Percentiles rank a stretch among this genome's conserved stretches.
Conservation (phyloP, 2,329 filamentous ascomycete genomes). For the Aspergillus floridensis region DNA sequence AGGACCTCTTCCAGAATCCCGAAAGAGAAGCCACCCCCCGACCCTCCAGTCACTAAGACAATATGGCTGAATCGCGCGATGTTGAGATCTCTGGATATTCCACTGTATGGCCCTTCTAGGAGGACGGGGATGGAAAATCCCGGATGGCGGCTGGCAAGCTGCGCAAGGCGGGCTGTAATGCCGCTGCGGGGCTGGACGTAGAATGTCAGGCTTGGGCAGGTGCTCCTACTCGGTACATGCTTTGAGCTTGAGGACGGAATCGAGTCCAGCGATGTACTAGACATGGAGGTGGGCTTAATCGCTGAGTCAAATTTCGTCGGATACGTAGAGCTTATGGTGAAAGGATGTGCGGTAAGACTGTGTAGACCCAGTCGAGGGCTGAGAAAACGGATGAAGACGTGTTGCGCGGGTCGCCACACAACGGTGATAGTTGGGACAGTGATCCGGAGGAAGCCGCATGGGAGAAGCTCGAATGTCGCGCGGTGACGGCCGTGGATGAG, state of each 20-base stretch:
- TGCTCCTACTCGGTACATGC: background rate
- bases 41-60: constrained; percentile 55
- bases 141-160: constrained; percentile 38
- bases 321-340: constrained; percentile 55
- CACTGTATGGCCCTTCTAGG: constrained; percentile 61
- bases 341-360: constrained; percentile 51
- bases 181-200: constrained; percentile 53
- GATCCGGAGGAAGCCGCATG: constrained; percentile 45
- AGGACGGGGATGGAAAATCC: constrained; percentile 45
- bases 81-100: constrained; percentile 38
- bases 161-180: constrained; percentile 49
- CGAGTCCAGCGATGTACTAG: too few relatives aligned
- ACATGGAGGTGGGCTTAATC: too few relatives aligned
- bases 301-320: background rate
- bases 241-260: too few relatives aligned
- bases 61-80: constrained; percentile 42
- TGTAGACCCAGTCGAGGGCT: constrained; percentile 37
- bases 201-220: constrained; percentile 48
- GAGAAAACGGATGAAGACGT: constrained; percentile 55
- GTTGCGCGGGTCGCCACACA: constrained; percentile 54
- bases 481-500: constrained; percentile 51
- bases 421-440: constrained; percentile 43
- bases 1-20: constrained; percentile 47
- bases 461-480: constrained; percentile 43
- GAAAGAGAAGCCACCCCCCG: constrained; percentile 55